phyloP scores from a whole-genome alignment of 2,329 filamentous ascomycete genomes.

The Alternaria longipes region DNA sequence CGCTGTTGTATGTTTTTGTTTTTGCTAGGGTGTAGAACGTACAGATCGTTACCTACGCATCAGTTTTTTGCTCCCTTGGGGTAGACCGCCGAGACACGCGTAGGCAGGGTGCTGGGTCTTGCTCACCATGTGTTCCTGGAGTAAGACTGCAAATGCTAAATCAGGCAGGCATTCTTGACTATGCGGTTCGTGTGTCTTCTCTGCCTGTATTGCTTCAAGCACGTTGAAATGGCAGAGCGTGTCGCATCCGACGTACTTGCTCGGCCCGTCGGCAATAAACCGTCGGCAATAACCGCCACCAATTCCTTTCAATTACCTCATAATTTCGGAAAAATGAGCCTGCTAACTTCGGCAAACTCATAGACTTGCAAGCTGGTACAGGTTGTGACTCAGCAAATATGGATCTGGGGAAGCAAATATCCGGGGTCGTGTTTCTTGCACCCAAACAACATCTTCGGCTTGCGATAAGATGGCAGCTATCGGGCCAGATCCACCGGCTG shows the following conservation, averaged over 20 bases:
- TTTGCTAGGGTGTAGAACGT: no score
- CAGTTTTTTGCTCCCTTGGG: no score
- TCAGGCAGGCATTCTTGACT: no score
- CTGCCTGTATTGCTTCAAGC: no score
- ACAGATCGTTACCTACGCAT: no score
- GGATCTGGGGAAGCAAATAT: constrained; percentile 3
- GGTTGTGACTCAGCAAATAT: constrained; percentile 7
- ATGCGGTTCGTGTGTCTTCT: no score
- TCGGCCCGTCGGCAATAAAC: neutral
- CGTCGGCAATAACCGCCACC: neutral
- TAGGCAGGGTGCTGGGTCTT: no score
- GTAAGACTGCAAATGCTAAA: no score
- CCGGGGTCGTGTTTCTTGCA: constrained; percentile 1
- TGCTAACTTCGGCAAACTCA: constrained; percentile 2
- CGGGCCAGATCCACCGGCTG: constrained; percentile 1
- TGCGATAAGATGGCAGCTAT: constrained; percentile 9
- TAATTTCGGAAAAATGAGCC: neutral
- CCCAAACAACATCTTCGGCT: neutral
- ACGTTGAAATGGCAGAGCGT: neutral
- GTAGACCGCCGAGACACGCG: no score
- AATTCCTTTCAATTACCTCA: constrained; percentile 1
- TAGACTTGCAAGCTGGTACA: neutral
- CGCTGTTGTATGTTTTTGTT: no score
- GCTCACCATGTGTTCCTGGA: no score
- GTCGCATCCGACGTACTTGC: neutral